A percentile compares a stretch with the other conserved stretches of the same genome.
Conservation (phyloP, 371 early-diverging fungal genomes). For the Mortierella sp. region DNA sequence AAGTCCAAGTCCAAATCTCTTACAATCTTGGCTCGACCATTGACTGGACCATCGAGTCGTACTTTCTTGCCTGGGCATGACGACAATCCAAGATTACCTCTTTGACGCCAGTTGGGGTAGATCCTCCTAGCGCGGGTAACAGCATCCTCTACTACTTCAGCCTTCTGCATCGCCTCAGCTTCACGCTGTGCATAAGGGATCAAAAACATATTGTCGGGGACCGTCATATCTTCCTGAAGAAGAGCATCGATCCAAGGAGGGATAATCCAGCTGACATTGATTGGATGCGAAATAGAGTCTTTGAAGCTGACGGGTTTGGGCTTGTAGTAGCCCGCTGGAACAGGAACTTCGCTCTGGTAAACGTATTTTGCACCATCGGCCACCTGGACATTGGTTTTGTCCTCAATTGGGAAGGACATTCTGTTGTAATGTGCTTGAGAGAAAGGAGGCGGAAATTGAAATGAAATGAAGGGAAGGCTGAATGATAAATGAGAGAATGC, state of each 20-base stretch:
- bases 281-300: slow-evolving; percentile 69
- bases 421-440: not conserved
- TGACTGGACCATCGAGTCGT: slow-evolving; percentile 80
- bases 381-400: slow-evolving; percentile 5
- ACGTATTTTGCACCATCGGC: not conserved
- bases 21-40: slow-evolving; percentile 80
- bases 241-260: slow-evolving; percentile 56
- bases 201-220: slow-evolving; percentile 50
- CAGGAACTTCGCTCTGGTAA: slow-evolving; percentile 18
- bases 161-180: slow-evolving; percentile 31
- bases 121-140: slow-evolving; percentile 28
- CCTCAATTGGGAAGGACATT: slow-evolving; percentile 21
- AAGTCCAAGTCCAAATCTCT: slow-evolving; percentile 82
- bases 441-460: not conserved
- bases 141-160: slow-evolving; percentile 24
- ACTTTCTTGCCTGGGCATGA: slow-evolving; percentile 91
- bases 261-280: slow-evolving; percentile 72
- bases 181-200: slow-evolving; percentile 59
- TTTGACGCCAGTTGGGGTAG: slow-evolving; percentile 41
- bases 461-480: too few relatives aligned
- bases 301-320: slow-evolving; percentile 49
- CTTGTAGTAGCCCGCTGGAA: slow-evolving; percentile 14
- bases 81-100: slow-evolving; percentile 78
- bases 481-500: too few relatives aligned
- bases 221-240: slow-evolving; percentile 55